Evolutionary conservation across 2,329 filamentous ascomycete species (phyloP).

Genomic region (Fusarium tanahbumbuense): DNA sequence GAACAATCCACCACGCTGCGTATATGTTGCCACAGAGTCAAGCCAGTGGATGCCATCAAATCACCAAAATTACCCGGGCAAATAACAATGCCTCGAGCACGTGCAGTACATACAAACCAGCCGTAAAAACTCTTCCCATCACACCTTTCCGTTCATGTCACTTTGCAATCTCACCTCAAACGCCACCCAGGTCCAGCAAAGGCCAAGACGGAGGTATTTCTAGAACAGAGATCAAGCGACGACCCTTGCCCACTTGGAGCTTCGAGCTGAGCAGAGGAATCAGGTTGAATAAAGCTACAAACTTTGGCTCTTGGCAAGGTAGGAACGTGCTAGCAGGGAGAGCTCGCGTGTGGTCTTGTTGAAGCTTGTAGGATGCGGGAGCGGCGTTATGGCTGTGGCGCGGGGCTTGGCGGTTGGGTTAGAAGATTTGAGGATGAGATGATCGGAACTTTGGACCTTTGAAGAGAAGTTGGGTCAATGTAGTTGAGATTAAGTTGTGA

Average conservation of each 20-base stretch:
- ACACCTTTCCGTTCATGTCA: background rate
- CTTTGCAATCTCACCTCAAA: background rate
- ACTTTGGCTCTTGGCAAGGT: background rate
- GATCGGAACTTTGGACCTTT: too few species aligned
- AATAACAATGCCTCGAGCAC: too few species aligned
- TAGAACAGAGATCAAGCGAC: background rate
- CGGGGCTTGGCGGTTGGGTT: too few species aligned
- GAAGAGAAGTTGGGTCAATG: too few species aligned
- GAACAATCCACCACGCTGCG: background rate
- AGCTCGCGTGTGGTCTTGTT: slow-evolving; percentile 7
- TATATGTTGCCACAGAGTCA: background rate
- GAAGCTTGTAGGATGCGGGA: background rate
- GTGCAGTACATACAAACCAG: background rate
- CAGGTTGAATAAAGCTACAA: background rate
- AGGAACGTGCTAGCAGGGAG: slow-evolving; percentile 10
- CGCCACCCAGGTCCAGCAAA: background rate
- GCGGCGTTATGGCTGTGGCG: too few species aligned
- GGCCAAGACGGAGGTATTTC: slow-evolving; percentile 4
- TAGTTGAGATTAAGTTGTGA: too few species aligned
- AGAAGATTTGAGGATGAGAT: too few species aligned
- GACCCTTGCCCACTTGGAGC: background rate
- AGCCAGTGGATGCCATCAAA: too few species aligned
- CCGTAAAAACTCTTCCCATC: background rate
- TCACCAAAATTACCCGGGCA: background rate
- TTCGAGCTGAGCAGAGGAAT: background rate